phyloP scores from a whole-genome alignment of 2,329 filamentous ascomycete genomes.

The Penicillium concentricum region DNA sequence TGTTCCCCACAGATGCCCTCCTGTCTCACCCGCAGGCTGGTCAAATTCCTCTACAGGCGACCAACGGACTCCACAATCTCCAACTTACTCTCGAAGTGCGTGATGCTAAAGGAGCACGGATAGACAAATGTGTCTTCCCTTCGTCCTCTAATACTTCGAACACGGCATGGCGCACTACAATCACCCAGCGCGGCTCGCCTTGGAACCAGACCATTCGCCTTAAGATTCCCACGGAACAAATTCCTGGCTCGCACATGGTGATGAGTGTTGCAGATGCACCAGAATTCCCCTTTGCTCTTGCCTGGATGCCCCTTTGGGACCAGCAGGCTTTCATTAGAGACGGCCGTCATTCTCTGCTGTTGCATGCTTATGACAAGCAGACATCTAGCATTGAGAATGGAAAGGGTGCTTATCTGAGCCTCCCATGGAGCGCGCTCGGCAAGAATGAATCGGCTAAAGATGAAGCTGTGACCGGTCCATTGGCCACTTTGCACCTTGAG shows the following conservation, averaged over 20 bases:
- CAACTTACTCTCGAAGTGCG: constrained; percentile 89
- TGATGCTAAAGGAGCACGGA: constrained; percentile 71
- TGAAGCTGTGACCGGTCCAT: constrained; percentile 69
- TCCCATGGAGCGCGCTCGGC: constrained; percentile 73
- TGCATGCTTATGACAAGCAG: constrained; percentile 91
- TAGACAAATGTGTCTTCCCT: constrained; percentile 84
- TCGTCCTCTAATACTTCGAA: constrained; percentile 76
- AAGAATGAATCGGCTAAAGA: constrained; percentile 69
- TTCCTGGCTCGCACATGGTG: constrained; percentile 78
- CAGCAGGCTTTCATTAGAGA: constrained; percentile 86
- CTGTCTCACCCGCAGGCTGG: constrained; percentile 72
- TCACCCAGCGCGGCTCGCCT: constrained; percentile 71
- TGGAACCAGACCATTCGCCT: constrained; percentile 91
- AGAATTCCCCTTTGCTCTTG: constrained; percentile 83
- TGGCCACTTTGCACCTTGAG: constrained; percentile 74
- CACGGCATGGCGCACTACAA: constrained; percentile 85
- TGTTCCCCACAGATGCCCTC: constrained; percentile 66
- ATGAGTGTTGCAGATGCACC: constrained; percentile 87
- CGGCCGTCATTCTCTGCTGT: constrained; percentile 72
- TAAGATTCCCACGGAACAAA: constrained; percentile 73
- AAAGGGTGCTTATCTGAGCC: constrained; percentile 79
- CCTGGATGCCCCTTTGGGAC: constrained; percentile 92
- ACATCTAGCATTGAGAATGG: constrained; percentile 71
- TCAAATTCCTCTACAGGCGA: constrained; percentile 70
- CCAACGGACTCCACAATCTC: constrained; percentile 68